Evolutionary conservation across 169 alveolate species (phyloP).

Genomic region (Eimeria acervulina): DNA sequence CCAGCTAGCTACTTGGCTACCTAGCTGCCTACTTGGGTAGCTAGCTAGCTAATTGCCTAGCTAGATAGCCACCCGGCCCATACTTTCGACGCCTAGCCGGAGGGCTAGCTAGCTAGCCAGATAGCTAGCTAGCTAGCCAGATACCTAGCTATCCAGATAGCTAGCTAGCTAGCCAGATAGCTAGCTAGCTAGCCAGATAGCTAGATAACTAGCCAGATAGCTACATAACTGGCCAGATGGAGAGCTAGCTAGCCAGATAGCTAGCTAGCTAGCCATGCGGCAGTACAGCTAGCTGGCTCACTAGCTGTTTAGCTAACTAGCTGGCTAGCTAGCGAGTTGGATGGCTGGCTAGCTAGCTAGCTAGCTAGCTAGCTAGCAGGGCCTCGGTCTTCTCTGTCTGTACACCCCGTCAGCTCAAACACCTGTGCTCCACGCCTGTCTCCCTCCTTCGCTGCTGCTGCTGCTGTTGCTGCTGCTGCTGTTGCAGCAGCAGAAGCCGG

Average conservation of each 20-base stretch:
- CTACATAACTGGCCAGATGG: neutral
- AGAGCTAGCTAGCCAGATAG: too few species aligned
- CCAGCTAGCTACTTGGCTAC: too few species aligned
- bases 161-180: neutral
- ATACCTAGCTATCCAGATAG: neutral
- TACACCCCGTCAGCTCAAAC: neutral
- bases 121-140: too few species aligned
- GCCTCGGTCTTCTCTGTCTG: neutral
- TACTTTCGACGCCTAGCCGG: too few species aligned
- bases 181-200: neutral
- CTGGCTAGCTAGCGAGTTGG: too few species aligned
- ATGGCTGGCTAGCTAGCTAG: too few species aligned
- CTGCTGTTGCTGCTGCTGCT: conserved; percentile 22
- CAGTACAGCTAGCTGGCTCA: too few species aligned
- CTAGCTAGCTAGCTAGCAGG: neutral
- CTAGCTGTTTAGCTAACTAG: too few species aligned
- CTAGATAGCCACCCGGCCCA: neutral
- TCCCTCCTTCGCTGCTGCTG: conserved; percentile 18
- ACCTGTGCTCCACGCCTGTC: conserved; percentile 1
- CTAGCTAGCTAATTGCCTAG: too few species aligned
- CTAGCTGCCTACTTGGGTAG: too few species aligned
- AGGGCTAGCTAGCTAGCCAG: neutral
- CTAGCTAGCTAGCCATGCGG: too few species aligned
- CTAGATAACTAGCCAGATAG: neutral
- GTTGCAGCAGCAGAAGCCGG: neutral